phyloP scores from a whole-genome alignment of 768 basidiomycete genomes.

The Naganishia vishniacii region DNA sequence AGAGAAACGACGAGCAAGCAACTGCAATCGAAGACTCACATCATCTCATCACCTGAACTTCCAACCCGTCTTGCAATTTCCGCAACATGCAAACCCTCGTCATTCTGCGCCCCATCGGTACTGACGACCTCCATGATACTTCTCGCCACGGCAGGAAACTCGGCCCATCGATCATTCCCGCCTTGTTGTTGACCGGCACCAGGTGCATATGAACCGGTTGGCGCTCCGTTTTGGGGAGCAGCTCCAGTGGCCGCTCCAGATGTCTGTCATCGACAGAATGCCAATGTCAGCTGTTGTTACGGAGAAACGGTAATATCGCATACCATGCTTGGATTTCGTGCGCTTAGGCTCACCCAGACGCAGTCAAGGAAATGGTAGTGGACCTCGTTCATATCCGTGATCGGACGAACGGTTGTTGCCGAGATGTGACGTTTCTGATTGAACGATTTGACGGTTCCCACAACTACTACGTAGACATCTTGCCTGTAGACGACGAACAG shows the following conservation, averaged over 20 bases:
- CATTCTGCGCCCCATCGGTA: neutral
- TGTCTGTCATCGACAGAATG: neutral
- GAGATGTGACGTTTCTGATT: constrained; percentile 75
- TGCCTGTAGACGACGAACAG: constrained; percentile 53
- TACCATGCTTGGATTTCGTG: constrained; percentile 53
- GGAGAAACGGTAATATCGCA: neutral
- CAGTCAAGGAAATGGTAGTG: constrained; percentile 76
- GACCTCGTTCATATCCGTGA: constrained; percentile 68
- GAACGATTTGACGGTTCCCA: constrained; percentile 76
- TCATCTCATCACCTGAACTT: constrained; percentile 53
- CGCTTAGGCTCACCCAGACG: constrained; percentile 62
- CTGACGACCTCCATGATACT: constrained; percentile 23
- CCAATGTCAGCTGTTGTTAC: neutral
- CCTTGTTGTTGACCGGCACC: constrained; percentile 54
- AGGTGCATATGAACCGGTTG: constrained; percentile 13
- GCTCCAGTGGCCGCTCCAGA: constrained; percentile 6
- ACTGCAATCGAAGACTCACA: constrained; percentile 54
- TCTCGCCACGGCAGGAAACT: constrained; percentile 7
- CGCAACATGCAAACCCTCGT: constrained; percentile 66
- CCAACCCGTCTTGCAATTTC: constrained; percentile 65
- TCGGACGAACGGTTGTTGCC: constrained; percentile 64
- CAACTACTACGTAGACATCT: constrained; percentile 70
- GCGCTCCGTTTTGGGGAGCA: neutral
- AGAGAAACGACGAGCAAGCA: neutral
- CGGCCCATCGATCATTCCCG: constrained; percentile 39